These are phyloP conservation scores for Solanum neorickii DNA, from an alignment of 257 asterid species.

Conservation along the genomic window DNA sequence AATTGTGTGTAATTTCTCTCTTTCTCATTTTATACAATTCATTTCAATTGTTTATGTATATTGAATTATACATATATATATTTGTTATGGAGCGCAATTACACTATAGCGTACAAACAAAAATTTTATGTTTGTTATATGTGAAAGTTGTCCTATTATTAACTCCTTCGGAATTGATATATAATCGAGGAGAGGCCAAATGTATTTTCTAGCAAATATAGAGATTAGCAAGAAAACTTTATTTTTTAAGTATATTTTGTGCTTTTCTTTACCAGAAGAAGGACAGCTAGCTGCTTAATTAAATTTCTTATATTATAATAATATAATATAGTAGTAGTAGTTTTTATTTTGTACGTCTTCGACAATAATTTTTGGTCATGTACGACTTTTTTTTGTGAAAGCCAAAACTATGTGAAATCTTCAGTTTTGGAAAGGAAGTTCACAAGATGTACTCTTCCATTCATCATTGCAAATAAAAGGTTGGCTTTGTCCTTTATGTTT, in stretches of 20 bases:
- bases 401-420: neutral
- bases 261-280: neutral
- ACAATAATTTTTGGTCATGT: neutral
- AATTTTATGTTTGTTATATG: no score
- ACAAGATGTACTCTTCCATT: neutral
- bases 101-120: accelerated
- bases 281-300: neutral
- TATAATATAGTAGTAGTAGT: no score
- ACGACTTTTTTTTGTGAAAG: neutral
- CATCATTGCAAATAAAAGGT: neutral
- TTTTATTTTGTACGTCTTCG: neutral
- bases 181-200: neutral
- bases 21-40: no score
- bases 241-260: neutral
- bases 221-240: neutral
- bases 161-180: neutral
- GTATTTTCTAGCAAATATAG: neutral
- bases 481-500: neutral
- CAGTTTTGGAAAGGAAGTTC: neutral
- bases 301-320: no score
- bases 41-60: no score
- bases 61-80: no score
- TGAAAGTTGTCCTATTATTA: neutral
- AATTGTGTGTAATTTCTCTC: no score
- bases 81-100: no score